phyloP scores from a whole-genome alignment of 306 rosid species.

The Boehmeria nivea region DNA sequence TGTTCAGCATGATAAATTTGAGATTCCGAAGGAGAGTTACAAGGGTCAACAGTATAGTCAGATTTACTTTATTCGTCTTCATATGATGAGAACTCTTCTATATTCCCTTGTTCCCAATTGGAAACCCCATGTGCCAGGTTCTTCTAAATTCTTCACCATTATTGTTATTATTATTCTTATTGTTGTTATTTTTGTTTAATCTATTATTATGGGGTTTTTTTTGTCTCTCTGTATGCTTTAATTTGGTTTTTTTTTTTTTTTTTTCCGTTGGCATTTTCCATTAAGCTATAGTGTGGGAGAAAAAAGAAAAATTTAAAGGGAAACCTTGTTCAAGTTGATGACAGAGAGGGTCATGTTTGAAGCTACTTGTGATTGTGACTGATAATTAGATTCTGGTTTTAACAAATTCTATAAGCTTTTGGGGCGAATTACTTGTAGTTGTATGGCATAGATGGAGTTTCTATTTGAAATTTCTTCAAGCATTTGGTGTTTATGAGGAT shows the following conservation, averaged over 20 bases:
- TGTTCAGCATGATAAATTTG: constrained; percentile 56
- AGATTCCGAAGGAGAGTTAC: constrained; percentile 56
- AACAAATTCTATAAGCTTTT: no score
- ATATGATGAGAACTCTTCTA: constrained; percentile 70
- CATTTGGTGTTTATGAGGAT: not conserved
- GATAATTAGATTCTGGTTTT: no score
- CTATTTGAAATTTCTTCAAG: not conserved
- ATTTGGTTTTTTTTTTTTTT: not conserved
- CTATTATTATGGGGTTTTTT: no score
- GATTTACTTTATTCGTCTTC: constrained; percentile 80
- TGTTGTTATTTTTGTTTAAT: no score
- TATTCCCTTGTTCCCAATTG: constrained; percentile 59
- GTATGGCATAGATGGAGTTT: no score
- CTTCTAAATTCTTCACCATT: not conserved
- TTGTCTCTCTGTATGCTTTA: no score
- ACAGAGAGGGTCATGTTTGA: no score
- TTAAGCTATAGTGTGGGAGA: no score
- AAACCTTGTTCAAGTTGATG: not conserved
- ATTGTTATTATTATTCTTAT: no score
- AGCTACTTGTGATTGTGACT: no score
- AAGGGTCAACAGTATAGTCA: constrained; percentile 90
- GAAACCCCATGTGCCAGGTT: constrained; percentile 79
- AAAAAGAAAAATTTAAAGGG: no score
- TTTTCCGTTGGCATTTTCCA: not conserved
- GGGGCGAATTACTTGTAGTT: no score